Base-by-base conservation (phyloP, 2,329 filamentous ascomycete genomes). In the Apiospora malaysiana region DNA sequence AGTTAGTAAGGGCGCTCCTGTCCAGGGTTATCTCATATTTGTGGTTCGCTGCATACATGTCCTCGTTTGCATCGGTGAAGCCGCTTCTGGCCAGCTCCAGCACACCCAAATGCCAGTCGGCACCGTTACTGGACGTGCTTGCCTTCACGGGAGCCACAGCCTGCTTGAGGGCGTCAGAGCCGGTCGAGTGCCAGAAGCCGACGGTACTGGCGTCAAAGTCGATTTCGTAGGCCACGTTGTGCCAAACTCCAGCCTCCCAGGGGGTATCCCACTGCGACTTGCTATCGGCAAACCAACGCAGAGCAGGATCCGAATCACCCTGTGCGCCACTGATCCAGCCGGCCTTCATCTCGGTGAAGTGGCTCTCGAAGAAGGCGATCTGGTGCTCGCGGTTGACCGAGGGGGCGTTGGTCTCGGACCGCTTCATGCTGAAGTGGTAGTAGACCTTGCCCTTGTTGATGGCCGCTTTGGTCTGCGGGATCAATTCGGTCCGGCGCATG, bases 161-260 rank as follows among this genome's bases (percentile, higher is more conserved):
- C 77, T 88, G 85, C 70, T 81, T 84, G 27, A 94, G 82, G 25
- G 86, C 81, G 46, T 86, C 85, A 18, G 83, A 82, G 46, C 90
- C 91, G 21, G 89, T 91, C 0, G 90, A 92, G 80, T 93, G 90
- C 87, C 90, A 93, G 81, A 93, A 90, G 16, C 87, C 87, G 42
- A 94, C 90, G 6, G 85, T 89, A 74, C 86, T 83, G 49, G 83
- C 86, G 21, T 80, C 81, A 76, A 94, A 94, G 82, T 94, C 88
- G 71, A 93, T 92, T 78, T 90, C 91, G 77, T 93, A 93, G 66
- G 91, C 92, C 76, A 93, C 85, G 78, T 94, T 94, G 80, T 94
- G 91, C 92, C 92, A 94, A 14, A 90, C 87, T 51, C 86, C 88
- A 1, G 91, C 84, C 69, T 84, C 84, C 79, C 91, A 90, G 72